Evolutionary conservation across 495 filamentous ascomycete species (phyloP).

Genomic region (Terfezia boudieri): DNA sequence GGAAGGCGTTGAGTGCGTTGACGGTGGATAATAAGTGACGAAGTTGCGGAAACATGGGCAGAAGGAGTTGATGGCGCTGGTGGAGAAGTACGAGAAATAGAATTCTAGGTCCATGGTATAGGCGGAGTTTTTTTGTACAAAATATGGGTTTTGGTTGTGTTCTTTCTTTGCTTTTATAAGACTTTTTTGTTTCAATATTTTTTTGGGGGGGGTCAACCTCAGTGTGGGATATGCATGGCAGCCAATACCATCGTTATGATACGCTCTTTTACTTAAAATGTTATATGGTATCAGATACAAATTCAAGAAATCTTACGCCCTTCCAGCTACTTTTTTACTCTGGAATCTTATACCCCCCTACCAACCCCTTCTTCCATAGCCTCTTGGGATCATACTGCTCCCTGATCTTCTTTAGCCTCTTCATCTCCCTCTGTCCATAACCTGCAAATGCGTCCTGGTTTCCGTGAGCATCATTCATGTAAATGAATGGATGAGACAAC

Average conservation of each 20-base stretch:
- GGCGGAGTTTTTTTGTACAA: neutral
- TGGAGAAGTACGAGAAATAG: too few relatives aligned
- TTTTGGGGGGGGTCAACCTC: too few relatives aligned
- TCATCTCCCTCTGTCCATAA: neutral
- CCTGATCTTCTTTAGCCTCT: neutral
- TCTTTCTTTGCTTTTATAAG: too few relatives aligned
- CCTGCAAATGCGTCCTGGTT: neutral
- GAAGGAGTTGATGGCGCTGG: too few relatives aligned
- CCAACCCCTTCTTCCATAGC: neutral
- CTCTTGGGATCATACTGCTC: neutral
- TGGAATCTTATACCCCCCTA: neutral
- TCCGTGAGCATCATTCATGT: neutral
- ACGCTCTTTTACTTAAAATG: too few relatives aligned
- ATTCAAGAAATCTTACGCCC: too few relatives aligned
- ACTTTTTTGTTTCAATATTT: too few relatives aligned
- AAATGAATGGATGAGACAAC: neutral
- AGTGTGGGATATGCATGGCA: too few relatives aligned
- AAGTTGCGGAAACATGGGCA: slow-evolving; percentile 46
- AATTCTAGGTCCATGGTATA: neutral
- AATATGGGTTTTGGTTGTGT: too few relatives aligned
- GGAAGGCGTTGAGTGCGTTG: slow-evolving; percentile 35
- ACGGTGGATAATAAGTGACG: slow-evolving; percentile 68
- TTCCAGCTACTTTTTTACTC: neutral
- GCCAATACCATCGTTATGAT: too few relatives aligned
- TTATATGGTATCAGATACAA: too few relatives aligned